phyloP scores from a whole-genome alignment of 2,329 filamentous ascomycete genomes.

The Alternaria viburni region DNA sequence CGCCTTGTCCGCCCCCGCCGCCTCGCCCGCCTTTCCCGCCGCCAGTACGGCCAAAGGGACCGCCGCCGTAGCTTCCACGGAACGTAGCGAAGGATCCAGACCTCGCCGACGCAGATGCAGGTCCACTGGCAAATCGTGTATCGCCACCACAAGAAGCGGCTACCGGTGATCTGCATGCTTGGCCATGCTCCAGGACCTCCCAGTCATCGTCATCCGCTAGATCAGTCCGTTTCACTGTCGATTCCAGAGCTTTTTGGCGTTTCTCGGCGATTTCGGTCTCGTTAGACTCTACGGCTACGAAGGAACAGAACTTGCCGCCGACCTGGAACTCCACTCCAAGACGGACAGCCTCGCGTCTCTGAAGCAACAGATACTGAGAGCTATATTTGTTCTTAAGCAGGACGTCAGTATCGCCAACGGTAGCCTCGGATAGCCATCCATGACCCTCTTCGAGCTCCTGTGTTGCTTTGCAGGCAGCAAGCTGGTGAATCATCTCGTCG shows the following conservation, averaged over 20 bases:
- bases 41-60: neutral
- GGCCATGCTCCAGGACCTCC: neutral
- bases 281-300: constrained; percentile 8
- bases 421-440: constrained; percentile 4
- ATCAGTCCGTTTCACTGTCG: neutral
- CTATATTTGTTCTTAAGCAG: neutral
- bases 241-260: neutral
- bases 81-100: neutral
- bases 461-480: constrained; percentile 5
- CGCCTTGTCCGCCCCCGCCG: neutral
- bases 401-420: neutral
- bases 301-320: constrained; percentile 6
- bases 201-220: neutral
- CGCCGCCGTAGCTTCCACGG: neutral
- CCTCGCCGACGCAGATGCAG: neutral
- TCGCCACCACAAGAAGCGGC: neutral
- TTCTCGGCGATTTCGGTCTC: neutral
- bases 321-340: constrained; percentile 6
- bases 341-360: constrained; percentile 3
- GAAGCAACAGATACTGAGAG: neutral
- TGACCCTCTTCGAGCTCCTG: constrained; percentile 12
- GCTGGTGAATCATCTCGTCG: constrained; percentile 11
- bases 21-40: neutral
- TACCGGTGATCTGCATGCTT: neutral
- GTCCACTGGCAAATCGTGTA: neutral